Percentiles rank a stretch among this genome's conserved stretches.
Conservation (phyloP, 225 moss, liverwort and hornwort species). For the Neckera pumila region DNA sequence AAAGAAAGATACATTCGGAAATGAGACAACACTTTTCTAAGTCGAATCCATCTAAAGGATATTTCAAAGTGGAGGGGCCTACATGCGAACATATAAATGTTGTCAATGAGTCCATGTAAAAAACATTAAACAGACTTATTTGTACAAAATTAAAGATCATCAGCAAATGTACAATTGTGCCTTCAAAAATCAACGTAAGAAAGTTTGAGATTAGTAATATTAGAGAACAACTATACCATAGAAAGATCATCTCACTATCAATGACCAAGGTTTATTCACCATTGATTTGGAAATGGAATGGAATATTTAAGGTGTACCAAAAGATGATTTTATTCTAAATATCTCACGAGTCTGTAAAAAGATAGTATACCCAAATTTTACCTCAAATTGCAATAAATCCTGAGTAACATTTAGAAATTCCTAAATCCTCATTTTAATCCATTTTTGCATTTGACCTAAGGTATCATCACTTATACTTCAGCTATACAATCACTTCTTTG, state of each 20-base stretch:
- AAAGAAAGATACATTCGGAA: neutral
- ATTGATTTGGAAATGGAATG: neutral
- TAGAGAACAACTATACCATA: rapidly evolving
- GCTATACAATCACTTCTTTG: neutral
- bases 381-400: neutral
- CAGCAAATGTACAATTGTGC: neutral
- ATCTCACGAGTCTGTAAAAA: neutral
- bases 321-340: rapidly evolving
- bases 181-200: neutral
- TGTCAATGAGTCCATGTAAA: rapidly evolving
- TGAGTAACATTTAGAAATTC: too few relatives aligned
- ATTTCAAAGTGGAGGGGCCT: rapidly evolving
- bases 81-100: neutral
- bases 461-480: neutral
- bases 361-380: neutral
- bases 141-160: neutral
- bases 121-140: neutral
- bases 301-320: neutral
- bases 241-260: rapidly evolving
- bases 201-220: neutral
- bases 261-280: neutral
- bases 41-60: neutral
- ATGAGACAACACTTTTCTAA: rapidly evolving
- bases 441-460: neutral
- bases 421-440: neutral